These are phyloP conservation scores for Erucastrum elatum DNA, from an alignment of 345 rosid species.

Conservation along the genomic window DNA sequence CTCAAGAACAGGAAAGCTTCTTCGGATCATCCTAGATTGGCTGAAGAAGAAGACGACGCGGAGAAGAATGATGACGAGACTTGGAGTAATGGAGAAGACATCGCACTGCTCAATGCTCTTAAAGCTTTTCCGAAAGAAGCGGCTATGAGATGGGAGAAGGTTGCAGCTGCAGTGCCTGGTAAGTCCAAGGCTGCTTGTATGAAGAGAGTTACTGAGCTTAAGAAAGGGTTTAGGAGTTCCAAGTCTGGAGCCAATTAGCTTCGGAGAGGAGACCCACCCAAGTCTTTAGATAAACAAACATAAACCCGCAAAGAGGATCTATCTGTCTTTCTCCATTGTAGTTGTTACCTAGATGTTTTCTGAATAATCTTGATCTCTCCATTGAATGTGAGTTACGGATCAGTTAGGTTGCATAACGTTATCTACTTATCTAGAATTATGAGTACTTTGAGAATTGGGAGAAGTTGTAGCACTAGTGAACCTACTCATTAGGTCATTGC, in stretches of 20 bases:
- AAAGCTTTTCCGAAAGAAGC: slow-evolving; percentile 79
- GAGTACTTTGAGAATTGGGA: neutral
- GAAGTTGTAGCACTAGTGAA: neutral
- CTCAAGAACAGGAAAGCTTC: slow-evolving; percentile 79
- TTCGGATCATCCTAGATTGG: slow-evolving; percentile 53
- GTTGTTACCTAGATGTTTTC: neutral
- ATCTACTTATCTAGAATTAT: neutral
- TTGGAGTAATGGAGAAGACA: slow-evolving; percentile 79
- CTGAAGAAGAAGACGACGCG: slow-evolving; percentile 25
- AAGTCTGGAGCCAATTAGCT: slow-evolving; percentile 58
- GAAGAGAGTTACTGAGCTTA: slow-evolving; percentile 82
- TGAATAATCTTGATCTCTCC: neutral
- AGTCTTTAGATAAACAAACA: too few relatives aligned
- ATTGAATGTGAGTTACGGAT: neutral
- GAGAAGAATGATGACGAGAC: slow-evolving; percentile 18
- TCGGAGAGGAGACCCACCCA: neutral
- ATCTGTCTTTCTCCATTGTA: neutral
- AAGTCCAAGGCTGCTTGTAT: slow-evolving; percentile 78
- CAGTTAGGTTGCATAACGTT: neutral
- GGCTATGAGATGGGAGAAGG: slow-evolving; percentile 95
- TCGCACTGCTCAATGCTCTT: slow-evolving; percentile 86
- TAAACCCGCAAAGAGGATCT: too few relatives aligned
- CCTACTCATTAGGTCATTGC: neutral
- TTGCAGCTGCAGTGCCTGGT: slow-evolving; percentile 83
- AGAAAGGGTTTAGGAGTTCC: slow-evolving; percentile 71